Percentiles rank a stretch among this genome's conserved stretches.
Conservation (phyloP, 768 basidiomycete species). For the Pleurotus salmoneostramineus region DNA sequence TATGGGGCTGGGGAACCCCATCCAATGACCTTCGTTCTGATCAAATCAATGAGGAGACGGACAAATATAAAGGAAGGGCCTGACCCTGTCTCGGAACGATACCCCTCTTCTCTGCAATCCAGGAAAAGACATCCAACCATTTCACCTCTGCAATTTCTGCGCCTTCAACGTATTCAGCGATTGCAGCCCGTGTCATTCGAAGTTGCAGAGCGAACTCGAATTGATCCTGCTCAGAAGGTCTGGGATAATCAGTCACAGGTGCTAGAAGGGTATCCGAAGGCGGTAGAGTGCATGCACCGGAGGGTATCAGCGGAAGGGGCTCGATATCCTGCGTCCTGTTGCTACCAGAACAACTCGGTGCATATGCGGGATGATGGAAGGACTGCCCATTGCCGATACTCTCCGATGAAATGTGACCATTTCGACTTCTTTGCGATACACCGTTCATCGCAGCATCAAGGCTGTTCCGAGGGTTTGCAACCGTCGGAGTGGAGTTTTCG, state of each 20-base stretch:
- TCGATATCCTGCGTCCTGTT: not conserved
- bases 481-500: conserved; percentile 10
- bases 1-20: not conserved
- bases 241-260: conserved; percentile 42
- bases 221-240: conserved; percentile 47
- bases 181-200: conserved; percentile 78
- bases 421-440: conserved; percentile 13
- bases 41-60: not conserved
- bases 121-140: conserved; percentile 83
- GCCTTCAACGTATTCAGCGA: conserved; percentile 82
- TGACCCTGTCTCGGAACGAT: conserved; percentile 15
- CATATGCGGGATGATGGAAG: conserved; percentile 4
- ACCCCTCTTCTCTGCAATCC: conserved; percentile 66
- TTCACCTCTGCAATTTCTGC: conserved; percentile 76
- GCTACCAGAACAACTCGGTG: not conserved
- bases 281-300: conserved; percentile 29
- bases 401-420: conserved; percentile 2
- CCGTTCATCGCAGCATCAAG: conserved; percentile 14
- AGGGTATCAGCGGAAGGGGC: conserved; percentile 13
- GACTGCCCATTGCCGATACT: conserved; percentile 5
- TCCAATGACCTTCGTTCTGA: not conserved
- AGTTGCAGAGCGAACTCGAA: conserved; percentile 83
- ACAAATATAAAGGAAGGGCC: conserved; percentile 21
- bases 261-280: conserved; percentile 38
- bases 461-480: not conserved